These are phyloP conservation scores for Daedaleopsis nitida DNA, from an alignment of 768 basidiomycete species.

Conservation along the genomic window DNA sequence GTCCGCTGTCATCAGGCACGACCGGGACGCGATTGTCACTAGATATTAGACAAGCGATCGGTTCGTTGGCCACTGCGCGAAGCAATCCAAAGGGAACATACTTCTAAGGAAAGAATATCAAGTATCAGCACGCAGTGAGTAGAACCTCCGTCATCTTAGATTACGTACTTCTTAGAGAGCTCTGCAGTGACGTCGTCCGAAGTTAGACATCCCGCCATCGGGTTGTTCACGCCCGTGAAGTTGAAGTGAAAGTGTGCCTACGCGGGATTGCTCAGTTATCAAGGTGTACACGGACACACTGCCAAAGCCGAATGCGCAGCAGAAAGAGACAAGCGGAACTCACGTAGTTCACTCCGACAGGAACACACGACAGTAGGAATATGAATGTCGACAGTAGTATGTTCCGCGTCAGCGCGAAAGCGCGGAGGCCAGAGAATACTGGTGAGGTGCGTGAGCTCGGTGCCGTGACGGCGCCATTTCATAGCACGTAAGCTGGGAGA, in stretches of 20 bases:
- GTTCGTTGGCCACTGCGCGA: neutral
- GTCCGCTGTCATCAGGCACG: conserved; percentile 2
- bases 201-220: neutral
- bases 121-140: no score
- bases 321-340: neutral
- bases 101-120: no score
- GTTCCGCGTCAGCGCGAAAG: neutral
- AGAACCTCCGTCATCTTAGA: no score
- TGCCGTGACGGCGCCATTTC: neutral
- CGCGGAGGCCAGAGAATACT: conserved; percentile 2
- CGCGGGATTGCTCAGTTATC: no score
- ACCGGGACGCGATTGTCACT: neutral
- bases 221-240: neutral
- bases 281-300: no score
- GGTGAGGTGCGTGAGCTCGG: neutral
- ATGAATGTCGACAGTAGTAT: neutral
- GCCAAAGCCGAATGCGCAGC: no score
- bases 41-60: neutral
- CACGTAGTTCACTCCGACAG: neutral
- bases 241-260: neutral
- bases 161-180: no score
- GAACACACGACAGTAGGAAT: neutral
- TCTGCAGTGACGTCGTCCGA: no score
- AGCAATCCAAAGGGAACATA: no score
- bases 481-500: neutral